Evolutionary conservation across 1,284 basidiomycete species (phyloP).

Genomic region (Cerioporus squamosus): DNA sequence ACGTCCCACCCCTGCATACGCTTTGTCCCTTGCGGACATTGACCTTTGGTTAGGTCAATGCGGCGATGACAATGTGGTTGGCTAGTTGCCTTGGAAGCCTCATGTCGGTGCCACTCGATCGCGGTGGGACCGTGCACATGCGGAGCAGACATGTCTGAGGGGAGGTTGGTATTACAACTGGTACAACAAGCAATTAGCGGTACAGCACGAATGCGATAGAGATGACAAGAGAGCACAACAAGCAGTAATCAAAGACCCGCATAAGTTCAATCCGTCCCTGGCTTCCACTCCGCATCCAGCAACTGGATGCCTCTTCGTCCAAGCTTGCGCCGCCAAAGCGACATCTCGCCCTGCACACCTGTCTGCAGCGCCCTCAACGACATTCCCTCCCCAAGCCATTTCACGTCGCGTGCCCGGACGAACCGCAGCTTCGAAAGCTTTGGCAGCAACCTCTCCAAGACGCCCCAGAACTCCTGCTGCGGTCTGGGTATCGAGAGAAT

Average conservation of each 20-base stretch:
- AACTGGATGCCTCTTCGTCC: slow-evolving; percentile 58
- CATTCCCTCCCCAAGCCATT: slow-evolving; percentile 72
- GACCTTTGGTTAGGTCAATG: background rate
- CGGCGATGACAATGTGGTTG: background rate
- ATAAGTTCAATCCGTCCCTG: slow-evolving; percentile 24
- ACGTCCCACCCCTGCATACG: too few species aligned
- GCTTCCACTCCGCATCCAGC: slow-evolving; percentile 70
- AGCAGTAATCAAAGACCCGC: background rate
- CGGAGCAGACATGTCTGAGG: background rate
- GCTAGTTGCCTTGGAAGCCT: background rate
- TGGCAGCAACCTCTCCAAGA: slow-evolving; percentile 59
- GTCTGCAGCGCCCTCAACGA: slow-evolving; percentile 64
- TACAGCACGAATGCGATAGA: background rate
- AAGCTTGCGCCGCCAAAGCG: slow-evolving; percentile 67
- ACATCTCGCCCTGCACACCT: slow-evolving; percentile 79
- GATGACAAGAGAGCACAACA: background rate
- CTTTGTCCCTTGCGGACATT: too few species aligned
- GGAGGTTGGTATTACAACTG: background rate
- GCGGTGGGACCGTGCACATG: background rate
- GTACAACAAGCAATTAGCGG: too few species aligned
- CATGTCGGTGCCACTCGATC: background rate
- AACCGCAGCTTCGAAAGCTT: slow-evolving; percentile 57
- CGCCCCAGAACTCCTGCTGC: slow-evolving; percentile 53
- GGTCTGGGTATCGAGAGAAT: slow-evolving; percentile 77
- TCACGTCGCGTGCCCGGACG: slow-evolving; percentile 67